Evolutionary conservation across 2,329 filamentous ascomycete species (phyloP).

Genomic region (Epichloe baconii): DNA sequence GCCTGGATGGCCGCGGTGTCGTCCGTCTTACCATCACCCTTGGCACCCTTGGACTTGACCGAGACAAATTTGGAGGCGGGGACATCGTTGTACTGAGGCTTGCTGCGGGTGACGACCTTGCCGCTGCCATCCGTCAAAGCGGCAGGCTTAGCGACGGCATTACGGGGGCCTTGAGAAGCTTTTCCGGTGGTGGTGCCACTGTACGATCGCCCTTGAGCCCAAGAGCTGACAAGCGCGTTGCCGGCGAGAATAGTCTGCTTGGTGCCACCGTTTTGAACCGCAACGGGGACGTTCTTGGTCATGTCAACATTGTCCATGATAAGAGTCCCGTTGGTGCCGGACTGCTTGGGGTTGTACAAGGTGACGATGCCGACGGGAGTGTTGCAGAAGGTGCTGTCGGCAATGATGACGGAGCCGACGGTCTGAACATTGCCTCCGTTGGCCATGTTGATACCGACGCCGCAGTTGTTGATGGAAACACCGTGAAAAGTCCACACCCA

Average conservation of each 20-base stretch:
- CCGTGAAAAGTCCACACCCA: conserved; percentile 78
- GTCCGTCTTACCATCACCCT: conserved; percentile 76
- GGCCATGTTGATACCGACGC: conserved; percentile 69
- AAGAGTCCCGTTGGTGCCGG: conserved; percentile 64
- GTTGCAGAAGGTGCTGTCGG: conserved; percentile 69
- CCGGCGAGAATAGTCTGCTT: conserved; percentile 51
- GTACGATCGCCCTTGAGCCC: conserved; percentile 71
- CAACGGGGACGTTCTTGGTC: conserved; percentile 47
- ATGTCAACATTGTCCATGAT: conserved; percentile 88
- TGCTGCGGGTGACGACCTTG: conserved; percentile 68
- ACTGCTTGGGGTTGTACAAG: conserved; percentile 49
- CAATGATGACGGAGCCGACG: conserved; percentile 72
- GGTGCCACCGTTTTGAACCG: conserved; percentile 48
- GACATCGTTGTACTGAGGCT: conserved; percentile 72
- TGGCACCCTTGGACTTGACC: conserved; percentile 70
- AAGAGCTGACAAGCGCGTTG: conserved; percentile 55
- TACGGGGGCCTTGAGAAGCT: conserved; percentile 45
- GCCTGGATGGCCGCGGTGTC: conserved; percentile 77
- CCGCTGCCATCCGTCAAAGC: conserved; percentile 51
- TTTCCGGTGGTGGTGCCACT: conserved; percentile 30
- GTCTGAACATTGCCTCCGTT: conserved; percentile 49
- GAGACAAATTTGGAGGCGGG: conserved; percentile 62
- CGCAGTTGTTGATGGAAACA: conserved; percentile 58
- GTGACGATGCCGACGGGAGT: conserved; percentile 61
- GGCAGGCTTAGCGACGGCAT: conserved; percentile 47